Evolutionary conservation across 2,329 filamentous ascomycete species (phyloP).

Genomic region (Stagonosporopsis rhizophila): DNA sequence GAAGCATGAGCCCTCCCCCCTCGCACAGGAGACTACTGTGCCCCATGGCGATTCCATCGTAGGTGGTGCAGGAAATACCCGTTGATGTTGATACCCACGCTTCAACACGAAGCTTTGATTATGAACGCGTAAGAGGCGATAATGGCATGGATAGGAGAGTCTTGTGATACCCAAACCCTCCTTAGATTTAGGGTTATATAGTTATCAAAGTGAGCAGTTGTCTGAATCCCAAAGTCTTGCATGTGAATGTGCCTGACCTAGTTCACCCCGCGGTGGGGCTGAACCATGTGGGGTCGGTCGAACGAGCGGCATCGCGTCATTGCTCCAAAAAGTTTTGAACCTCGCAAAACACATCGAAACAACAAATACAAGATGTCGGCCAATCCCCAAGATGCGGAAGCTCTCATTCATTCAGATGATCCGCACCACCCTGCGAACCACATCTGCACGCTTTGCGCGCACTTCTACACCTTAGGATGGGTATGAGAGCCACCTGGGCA

Average conservation of each 20-base stretch:
- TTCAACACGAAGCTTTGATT: neutral
- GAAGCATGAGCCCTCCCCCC: conserved; percentile 41
- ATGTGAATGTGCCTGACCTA: conserved; percentile 16
- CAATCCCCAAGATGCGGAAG: conserved; percentile 50
- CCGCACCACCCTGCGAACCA: conserved; percentile 92
- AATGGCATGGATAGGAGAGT: conserved; percentile 15
- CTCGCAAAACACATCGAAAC: neutral
- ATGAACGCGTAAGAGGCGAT: conserved; percentile 4
- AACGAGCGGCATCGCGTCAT: conserved; percentile 27
- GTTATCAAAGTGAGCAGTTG: neutral
- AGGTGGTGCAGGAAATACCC: conserved; percentile 11
- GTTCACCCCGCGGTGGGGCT: conserved; percentile 9
- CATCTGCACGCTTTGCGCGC: conserved; percentile 90
- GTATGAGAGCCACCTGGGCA: conserved; percentile 51
- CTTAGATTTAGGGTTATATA: neutral
- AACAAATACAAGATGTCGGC: conserved; percentile 25
- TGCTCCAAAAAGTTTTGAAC: conserved; percentile 15
- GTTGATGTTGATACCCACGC: conserved; percentile 7
- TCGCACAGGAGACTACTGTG: conserved; percentile 31
- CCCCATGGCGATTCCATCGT: conserved; percentile 6
- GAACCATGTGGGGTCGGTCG: conserved; percentile 14
- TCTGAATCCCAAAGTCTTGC: neutral
- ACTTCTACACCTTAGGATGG: conserved; percentile 96
- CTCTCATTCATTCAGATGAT: conserved; percentile 67
- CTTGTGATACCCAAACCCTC: conserved; percentile 13